Percentiles rank a stretch among this genome's conserved stretches.
These are phyloP conservation scores for Penicillium occitanis DNA, from an alignment of 2,329 filamentous ascomycete genomes.

Conservation along the genomic window DNA sequence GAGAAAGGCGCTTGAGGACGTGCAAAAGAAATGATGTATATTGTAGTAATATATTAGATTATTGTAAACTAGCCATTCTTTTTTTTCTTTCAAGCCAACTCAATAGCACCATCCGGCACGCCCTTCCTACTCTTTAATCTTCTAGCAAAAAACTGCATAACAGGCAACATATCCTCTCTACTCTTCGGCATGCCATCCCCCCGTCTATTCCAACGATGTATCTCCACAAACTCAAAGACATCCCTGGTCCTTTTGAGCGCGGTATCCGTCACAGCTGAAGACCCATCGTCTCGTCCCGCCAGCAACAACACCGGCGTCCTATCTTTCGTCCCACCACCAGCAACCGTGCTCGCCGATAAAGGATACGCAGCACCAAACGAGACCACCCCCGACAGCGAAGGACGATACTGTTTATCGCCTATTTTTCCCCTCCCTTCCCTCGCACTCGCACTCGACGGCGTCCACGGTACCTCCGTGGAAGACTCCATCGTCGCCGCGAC, in stretches of 20 bases:
- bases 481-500: constrained; percentile 7
- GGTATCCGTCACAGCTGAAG: constrained; percentile 59
- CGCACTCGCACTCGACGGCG: background rate
- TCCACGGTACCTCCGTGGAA: background rate
- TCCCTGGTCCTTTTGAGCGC: constrained; percentile 64
- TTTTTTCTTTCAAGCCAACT: constrained; percentile 35
- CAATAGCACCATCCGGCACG: constrained; percentile 48
- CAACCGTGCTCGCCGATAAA: constrained; percentile 31
- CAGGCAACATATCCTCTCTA: constrained; percentile 80
- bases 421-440: background rate
- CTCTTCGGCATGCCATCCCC: constrained; percentile 81
- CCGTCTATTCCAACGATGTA: constrained; percentile 66
- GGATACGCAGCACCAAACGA: constrained; percentile 46
- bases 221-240: constrained; percentile 65
- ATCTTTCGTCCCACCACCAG: constrained; percentile 31
- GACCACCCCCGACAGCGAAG: constrained; percentile 40
- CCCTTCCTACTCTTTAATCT: constrained; percentile 45
- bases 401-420: constrained; percentile 14
- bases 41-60: constrained; percentile 11
- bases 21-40: constrained; percentile 26
- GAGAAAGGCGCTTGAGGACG: constrained; percentile 47
- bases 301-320: constrained; percentile 45
- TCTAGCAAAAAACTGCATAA: constrained; percentile 72
- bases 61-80: constrained; percentile 7
- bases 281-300: constrained; percentile 37